Evolutionary conservation across 495 filamentous ascomycete genomes (phyloP).

Genomic region (Talaromyces trachyspermus): DNA sequence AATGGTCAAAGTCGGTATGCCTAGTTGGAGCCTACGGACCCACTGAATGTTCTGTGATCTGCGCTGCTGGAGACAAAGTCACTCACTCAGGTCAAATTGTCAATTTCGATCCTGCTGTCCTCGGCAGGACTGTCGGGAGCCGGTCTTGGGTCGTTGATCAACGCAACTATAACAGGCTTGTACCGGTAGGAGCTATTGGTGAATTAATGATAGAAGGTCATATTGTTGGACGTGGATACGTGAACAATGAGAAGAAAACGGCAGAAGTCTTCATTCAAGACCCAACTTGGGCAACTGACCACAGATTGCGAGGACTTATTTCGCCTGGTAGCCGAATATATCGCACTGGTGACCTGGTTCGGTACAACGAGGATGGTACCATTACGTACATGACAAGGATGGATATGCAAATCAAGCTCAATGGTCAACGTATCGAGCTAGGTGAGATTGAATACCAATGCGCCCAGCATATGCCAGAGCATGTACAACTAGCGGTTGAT

Average conservation of each 20-base stretch:
- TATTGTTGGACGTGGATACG: constrained; percentile 51
- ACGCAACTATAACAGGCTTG: constrained; percentile 45
- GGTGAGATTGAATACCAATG: constrained; percentile 58
- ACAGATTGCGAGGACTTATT: constrained; percentile 17
- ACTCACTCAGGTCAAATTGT: constrained; percentile 36
- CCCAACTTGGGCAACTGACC: constrained; percentile 37
- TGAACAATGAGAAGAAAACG: constrained; percentile 48
- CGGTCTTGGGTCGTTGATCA: constrained; percentile 55
- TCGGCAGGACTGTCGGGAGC: constrained; percentile 32
- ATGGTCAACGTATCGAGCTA: constrained; percentile 58
- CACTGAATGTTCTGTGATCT: constrained; percentile 43
- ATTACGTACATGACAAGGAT: constrained; percentile 49
- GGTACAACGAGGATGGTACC: constrained; percentile 46
- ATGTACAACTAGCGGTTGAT: constrained; percentile 36
- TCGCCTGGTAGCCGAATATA: constrained; percentile 31
- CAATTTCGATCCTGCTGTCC: constrained; percentile 29
- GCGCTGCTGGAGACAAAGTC: constrained; percentile 31
- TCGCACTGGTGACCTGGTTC: constrained; percentile 44
- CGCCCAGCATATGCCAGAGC: constrained; percentile 19
- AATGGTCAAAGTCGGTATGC: constrained; percentile 31
- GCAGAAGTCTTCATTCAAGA: constrained; percentile 48
- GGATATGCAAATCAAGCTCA: constrained; percentile 60
- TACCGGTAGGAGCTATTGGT: constrained; percentile 55
- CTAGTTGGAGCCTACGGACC: constrained; percentile 52
- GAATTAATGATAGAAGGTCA: constrained; percentile 60